A percentile compares a stretch with the other conserved stretches of the same genome.
Evolutionary conservation across 2,329 filamentous ascomycete species (phyloP).

Genomic region (Fusarium ambrosium): DNA sequence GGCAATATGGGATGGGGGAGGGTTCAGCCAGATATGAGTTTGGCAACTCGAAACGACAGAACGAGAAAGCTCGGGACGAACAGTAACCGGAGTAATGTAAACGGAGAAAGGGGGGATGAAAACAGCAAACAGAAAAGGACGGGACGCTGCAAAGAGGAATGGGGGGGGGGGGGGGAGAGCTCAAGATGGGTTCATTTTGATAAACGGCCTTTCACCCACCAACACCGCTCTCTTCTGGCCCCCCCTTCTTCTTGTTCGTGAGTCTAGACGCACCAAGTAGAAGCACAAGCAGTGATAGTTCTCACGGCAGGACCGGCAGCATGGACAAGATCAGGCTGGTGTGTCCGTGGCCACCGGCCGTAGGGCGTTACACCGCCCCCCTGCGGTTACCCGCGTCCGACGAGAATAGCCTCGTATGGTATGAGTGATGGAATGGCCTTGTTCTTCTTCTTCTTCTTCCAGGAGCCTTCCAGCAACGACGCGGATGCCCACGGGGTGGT

Average conservation of each 20-base stretch:
- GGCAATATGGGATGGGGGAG: constrained; percentile 1
- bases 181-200: constrained; percentile 17
- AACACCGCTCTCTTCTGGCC: constrained; percentile 3
- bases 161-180: neutral
- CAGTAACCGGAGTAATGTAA: constrained; percentile 17
- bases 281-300: constrained; percentile 40
- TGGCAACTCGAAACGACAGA: constrained; percentile 39
- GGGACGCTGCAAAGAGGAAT: constrained; percentile 17
- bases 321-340: constrained; percentile 45
- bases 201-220: constrained; percentile 20
- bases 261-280: constrained; percentile 13
- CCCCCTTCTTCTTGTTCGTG: constrained; percentile 1
- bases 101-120: constrained; percentile 1
- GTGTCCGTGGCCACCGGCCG: constrained; percentile 31
- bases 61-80: constrained; percentile 5
- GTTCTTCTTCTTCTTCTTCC: constrained; percentile 1
- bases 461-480: constrained; percentile 6
- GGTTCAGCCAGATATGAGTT: constrained; percentile 41
- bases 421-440: neutral
- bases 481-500: neutral
- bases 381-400: constrained; percentile 52
- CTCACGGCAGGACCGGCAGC: constrained; percentile 41
- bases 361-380: constrained; percentile 45
- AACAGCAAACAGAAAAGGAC: constrained; percentile 20
- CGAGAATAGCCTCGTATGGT: constrained; percentile 55